Percentiles rank a stretch among this genome's conserved stretches.
These are phyloP conservation scores for Barbatosphaeria neglecta DNA, from an alignment of 495 filamentous ascomycete genomes.

Conservation along the genomic window DNA sequence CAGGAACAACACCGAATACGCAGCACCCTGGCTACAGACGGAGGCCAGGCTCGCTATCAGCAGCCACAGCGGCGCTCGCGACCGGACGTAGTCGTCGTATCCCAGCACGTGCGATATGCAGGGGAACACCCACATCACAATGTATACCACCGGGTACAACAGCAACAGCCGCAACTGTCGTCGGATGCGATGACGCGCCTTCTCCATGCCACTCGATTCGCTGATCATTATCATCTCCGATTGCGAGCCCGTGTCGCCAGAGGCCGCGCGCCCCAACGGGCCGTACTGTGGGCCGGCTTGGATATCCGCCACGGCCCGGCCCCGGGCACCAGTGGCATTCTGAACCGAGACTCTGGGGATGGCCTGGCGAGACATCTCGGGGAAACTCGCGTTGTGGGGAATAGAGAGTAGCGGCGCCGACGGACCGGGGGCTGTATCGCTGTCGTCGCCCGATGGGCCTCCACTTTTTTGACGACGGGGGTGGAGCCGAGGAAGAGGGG, in stretches of 20 bases:
- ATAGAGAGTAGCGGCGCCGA: too few relatives aligned
- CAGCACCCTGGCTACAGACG: constrained; percentile 48
- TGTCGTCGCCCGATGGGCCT: too few relatives aligned
- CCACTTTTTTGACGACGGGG: too few relatives aligned
- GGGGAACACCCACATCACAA: constrained; percentile 61
- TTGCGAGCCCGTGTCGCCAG: not conserved
- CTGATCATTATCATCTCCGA: not conserved
- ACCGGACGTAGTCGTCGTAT: constrained; percentile 37
- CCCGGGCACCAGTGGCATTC: too few relatives aligned
- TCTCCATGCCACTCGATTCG: constrained; percentile 18
- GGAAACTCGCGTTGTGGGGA: too few relatives aligned
- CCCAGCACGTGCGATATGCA: constrained; percentile 50
- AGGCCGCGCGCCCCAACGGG: too few relatives aligned
- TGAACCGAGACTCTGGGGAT: too few relatives aligned
- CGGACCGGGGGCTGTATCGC: too few relatives aligned
- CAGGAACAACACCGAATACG: constrained; percentile 56
- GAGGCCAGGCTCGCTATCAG: constrained; percentile 41
- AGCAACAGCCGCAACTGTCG: constrained; percentile 59
- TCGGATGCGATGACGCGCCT: constrained; percentile 40
- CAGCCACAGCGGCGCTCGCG: constrained; percentile 41
- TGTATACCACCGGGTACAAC: constrained; percentile 59
- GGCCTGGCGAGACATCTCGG: too few relatives aligned
- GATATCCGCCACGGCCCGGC: too few relatives aligned
- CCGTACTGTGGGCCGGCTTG: too few relatives aligned
- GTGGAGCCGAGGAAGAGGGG: too few relatives aligned